Conservation (phyloP, 2,329 filamentous ascomycete genomes). For the Aspergillus ruber region DNA sequence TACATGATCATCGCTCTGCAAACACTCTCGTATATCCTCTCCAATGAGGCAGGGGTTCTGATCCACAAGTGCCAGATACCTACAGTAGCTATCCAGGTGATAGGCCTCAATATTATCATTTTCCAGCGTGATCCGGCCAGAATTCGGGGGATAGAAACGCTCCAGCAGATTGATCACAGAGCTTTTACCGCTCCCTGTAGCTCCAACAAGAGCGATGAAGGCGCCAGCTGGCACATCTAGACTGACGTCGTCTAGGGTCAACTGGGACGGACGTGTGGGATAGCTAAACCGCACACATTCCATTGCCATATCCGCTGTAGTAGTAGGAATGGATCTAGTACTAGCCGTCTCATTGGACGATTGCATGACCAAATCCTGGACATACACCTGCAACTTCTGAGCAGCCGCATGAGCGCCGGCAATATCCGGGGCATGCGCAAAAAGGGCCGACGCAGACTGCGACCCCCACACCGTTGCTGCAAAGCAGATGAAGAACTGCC, state of each 20-base stretch:
- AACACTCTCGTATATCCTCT: slow-evolving; percentile 8
- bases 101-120: background rate
- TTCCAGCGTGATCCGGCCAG: slow-evolving; percentile 4
- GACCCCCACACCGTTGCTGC: slow-evolving; percentile 1
- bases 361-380: background rate
- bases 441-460: slow-evolving; percentile 4
- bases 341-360: background rate
- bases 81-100: slow-evolving; percentile 2
- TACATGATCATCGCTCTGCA: slow-evolving; percentile 8
- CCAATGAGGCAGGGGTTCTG: slow-evolving; percentile 59
- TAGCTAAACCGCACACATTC: slow-evolving; percentile 3
- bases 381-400: background rate
- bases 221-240: slow-evolving; percentile 30
- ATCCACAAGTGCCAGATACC: slow-evolving; percentile 20
- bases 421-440: slow-evolving; percentile 8
- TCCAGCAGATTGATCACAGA: slow-evolving; percentile 57
- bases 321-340: background rate
- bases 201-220: slow-evolving; percentile 48
- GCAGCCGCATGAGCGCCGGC: slow-evolving; percentile 4
- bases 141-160: slow-evolving; percentile 59
- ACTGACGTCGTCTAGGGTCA: slow-evolving; percentile 2
- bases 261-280: background rate
- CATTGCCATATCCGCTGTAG: slow-evolving; percentile 1
- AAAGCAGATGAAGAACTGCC: slow-evolving; percentile 4
- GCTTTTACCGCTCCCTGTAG: slow-evolving; percentile 54